Base-by-base conservation (phyloP, 805 yeast genomes). In the Peterozyma xylosa region DNA sequence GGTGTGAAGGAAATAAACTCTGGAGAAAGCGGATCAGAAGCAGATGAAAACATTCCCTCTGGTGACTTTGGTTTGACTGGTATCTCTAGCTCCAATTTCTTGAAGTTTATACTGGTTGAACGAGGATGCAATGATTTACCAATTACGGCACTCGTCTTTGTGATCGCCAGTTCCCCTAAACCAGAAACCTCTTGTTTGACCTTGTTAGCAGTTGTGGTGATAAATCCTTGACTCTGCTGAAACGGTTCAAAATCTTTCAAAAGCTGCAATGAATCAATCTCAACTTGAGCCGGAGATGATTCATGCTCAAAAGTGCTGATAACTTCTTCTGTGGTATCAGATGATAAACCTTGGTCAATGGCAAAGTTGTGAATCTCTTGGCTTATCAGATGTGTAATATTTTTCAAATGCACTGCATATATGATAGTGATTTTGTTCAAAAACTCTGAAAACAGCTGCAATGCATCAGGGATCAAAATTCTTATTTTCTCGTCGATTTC, bases 361-460 rank as follows among this genome's bases (percentile, higher is more conserved):
- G 58, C 49, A 45, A 54, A 63, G 45, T 56, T 56, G 11, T 42
- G 33, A 33, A 65, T 35, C 33, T 64, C 55, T 4, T 62, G 62
- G 41, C 58, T 42, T 21, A 74, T 52, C 18, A 58, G 53, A 27
- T 59, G 50, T 43, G 55, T 60, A 2, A 68, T 57, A 14, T 66
- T 70, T 17, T 54, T 33, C 39, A 74, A 69, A 33, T 67, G 63
- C 48, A 60, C 65, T 35, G 72, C 53, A 1, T 67, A 42, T 48
- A 67, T 61, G 39, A 66, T 57, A 1, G 73, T 57, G 11, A 76
- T 45, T 42, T 62, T 60, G 38, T 66, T 72, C 10, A 75, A 55
- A 46, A 74, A 75, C 50, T 76, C 82, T 33, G 76, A 74, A 38
- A 75, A 50, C 14, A 68, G 63, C 3, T 62, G 57, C 39, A 73